These are phyloP conservation scores for Canna indica DNA, from an alignment of 176 grass and related monocot species.

Conservation along the genomic window DNA sequence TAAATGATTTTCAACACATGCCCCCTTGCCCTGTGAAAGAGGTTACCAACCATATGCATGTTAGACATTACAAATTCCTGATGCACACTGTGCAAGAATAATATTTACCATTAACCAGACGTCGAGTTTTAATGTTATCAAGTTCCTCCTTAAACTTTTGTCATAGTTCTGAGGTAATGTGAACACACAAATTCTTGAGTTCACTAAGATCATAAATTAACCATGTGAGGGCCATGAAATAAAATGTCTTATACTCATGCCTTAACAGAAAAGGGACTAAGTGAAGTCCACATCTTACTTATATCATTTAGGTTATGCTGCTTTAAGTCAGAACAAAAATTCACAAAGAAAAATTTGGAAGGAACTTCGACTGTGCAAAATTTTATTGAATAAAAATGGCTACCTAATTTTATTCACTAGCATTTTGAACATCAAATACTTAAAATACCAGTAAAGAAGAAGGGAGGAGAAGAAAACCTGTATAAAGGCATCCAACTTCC, in stretches of 20 bases:
- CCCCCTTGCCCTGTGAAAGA: background rate
- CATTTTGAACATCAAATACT: background rate
- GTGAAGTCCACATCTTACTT: background rate
- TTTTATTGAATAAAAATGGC: background rate
- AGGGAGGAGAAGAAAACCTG: slow-evolving; percentile 33
- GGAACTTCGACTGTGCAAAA: background rate
- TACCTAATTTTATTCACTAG: background rate
- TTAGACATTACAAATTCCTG: background rate
- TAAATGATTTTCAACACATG: too few species aligned
- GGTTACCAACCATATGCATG: background rate
- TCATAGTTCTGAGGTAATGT: background rate
- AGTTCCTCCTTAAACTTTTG: background rate
- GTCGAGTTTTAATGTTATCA: background rate
- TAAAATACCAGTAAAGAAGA: background rate
- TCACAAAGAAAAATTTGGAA: background rate
- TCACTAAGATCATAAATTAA: background rate
- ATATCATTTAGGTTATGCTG: background rate
- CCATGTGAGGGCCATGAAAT: background rate
- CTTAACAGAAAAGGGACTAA: background rate
- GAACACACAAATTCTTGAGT: background rate
- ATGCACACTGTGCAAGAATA: background rate
- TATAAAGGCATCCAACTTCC: slow-evolving; percentile 61
- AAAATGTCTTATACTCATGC: background rate
- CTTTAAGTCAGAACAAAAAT: background rate
- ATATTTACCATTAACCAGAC: background rate